A percentile compares a stretch with the other conserved stretches of the same genome.
phyloP scores from a whole-genome alignment of 345 rosid genomes.

The Erucastrum elatum region DNA sequence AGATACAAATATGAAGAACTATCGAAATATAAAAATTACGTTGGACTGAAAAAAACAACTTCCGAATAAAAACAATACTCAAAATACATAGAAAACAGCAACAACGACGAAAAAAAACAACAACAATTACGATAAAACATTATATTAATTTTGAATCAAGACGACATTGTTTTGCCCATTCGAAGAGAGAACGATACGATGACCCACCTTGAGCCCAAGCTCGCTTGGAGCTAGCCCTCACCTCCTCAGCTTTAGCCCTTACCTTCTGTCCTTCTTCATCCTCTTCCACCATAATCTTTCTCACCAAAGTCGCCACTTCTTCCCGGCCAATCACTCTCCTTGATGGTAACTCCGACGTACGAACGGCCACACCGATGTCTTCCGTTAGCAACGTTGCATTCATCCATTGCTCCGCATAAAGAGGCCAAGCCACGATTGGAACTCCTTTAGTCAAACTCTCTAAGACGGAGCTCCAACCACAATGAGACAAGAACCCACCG shows the following conservation, averaged over 20 bases:
- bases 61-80: neutral
- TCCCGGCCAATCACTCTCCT: constrained; percentile 38
- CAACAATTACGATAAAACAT: neutral
- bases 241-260: constrained; percentile 37
- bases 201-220: constrained; percentile 50
- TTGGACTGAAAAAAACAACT: neutral
- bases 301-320: constrained; percentile 49
- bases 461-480: constrained; percentile 69
- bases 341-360: constrained; percentile 26
- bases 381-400: constrained; percentile 54
- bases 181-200: constrained; percentile 35
- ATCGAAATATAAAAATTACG: neutral
- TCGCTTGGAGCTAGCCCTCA: constrained; percentile 36
- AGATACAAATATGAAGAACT: neutral
- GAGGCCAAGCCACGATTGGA: constrained; percentile 71
- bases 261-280: constrained; percentile 40
- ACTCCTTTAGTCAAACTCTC: constrained; percentile 65
- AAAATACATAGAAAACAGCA: neutral
- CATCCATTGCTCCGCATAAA: constrained; percentile 69
- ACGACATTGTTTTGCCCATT: constrained; percentile 38
- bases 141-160: neutral
- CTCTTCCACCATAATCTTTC: constrained; percentile 39
- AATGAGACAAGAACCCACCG: constrained; percentile 72
- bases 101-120: neutral
- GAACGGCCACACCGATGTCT: constrained; percentile 50